Percentiles rank a stretch among this genome's conserved stretches.
phyloP scores from a whole-genome alignment of 2,329 filamentous ascomycete species.

The Helotiales sp. region DNA sequence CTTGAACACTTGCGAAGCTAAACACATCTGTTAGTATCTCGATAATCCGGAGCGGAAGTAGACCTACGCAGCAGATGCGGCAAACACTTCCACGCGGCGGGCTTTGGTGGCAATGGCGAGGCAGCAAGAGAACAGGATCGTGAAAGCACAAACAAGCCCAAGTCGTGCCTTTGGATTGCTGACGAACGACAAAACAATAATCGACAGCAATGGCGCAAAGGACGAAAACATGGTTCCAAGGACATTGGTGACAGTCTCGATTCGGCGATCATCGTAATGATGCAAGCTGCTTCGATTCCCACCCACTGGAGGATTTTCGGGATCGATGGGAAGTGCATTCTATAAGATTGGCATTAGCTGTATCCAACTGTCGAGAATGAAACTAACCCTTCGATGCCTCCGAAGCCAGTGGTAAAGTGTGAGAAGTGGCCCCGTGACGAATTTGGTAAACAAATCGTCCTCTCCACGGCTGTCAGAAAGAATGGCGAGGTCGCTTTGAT shows the following conservation, averaged over 20 bases:
- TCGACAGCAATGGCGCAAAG: constrained; percentile 17
- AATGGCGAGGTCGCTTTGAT: constrained; percentile 15
- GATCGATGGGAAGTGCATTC: constrained; percentile 10
- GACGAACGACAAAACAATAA: constrained; percentile 15
- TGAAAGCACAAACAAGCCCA: constrained; percentile 11
- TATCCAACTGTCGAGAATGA: neutral
- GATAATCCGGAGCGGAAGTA: neutral
- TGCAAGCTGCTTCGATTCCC: constrained; percentile 13
- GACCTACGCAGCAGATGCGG: constrained; percentile 13
- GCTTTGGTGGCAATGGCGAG: constrained; percentile 16
- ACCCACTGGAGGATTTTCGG: constrained; percentile 6
- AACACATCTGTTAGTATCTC: neutral
- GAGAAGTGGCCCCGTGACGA: constrained; percentile 5
- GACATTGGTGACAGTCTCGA: constrained; percentile 8
- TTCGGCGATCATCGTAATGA: constrained; percentile 8
- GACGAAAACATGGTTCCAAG: constrained; percentile 19
- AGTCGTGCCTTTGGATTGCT: constrained; percentile 2
- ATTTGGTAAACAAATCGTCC: constrained; percentile 18
- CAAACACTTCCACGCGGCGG: constrained; percentile 11
- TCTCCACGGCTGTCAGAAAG: constrained; percentile 15
- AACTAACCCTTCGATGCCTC: constrained; percentile 4
- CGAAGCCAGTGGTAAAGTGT: constrained; percentile 8
- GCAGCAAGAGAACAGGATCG: constrained; percentile 12
- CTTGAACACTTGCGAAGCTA: constrained; percentile 18
- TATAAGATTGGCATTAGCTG: neutral